Conservation (phyloP, 768 basidiomycete species). For the Pleurotus djamor region DNA sequence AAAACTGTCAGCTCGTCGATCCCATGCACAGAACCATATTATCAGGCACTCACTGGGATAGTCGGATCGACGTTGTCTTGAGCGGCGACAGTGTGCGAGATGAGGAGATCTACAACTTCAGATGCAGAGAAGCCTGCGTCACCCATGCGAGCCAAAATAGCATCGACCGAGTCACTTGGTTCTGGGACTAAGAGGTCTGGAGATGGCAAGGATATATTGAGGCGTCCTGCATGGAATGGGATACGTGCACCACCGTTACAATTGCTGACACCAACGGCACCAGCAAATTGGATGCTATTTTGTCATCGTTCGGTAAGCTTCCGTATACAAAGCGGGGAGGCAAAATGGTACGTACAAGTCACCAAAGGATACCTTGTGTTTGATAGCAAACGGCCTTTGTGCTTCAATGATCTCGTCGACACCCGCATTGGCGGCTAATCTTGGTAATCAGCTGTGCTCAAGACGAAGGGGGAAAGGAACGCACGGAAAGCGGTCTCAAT, state of each 20-base stretch:
- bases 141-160: constrained; percentile 13
- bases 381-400: constrained; percentile 25
- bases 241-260: constrained; percentile 14
- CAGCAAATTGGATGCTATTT: constrained; percentile 29
- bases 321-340: not conserved
- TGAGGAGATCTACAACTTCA: constrained; percentile 14
- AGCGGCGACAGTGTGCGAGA: constrained; percentile 14
- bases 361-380: constrained; percentile 27
- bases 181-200: constrained; percentile 8
- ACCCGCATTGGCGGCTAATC: constrained; percentile 19
- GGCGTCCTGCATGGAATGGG: constrained; percentile 4
- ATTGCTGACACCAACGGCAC: constrained; percentile 26
- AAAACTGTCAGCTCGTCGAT: constrained; percentile 1
- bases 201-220: constrained; percentile 2
- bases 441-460: not conserved
- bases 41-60: constrained; percentile 21
- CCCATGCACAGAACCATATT: not conserved
- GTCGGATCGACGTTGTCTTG: constrained; percentile 17
- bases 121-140: constrained; percentile 14
- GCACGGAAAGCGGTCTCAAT: constrained; percentile 18
- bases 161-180: constrained; percentile 8
- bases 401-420: constrained; percentile 28
- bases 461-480: not conserved
- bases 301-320: not conserved
- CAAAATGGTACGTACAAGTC: constrained; percentile 26